Evolutionary conservation across 2,329 filamentous ascomycete genomes (phyloP).

Genomic region (Exophiala lecanii-corni): DNA sequence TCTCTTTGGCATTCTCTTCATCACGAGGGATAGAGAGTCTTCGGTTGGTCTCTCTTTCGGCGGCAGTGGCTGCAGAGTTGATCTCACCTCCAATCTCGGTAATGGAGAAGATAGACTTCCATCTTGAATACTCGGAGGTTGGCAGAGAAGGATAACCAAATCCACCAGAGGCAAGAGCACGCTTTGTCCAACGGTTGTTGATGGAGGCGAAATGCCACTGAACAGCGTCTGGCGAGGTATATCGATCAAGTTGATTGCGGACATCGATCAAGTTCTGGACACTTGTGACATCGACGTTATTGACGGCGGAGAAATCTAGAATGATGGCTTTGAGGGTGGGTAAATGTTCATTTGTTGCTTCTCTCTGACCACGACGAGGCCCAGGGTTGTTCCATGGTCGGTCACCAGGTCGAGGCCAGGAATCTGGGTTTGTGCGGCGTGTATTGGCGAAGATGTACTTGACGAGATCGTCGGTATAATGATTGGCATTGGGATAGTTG

Average conservation of each 20-base stretch:
- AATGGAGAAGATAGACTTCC: slow-evolving; percentile 94
- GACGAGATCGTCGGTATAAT: slow-evolving; percentile 76
- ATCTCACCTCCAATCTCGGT: slow-evolving; percentile 72
- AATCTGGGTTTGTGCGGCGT: slow-evolving; percentile 66
- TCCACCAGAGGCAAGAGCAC: slow-evolving; percentile 77
- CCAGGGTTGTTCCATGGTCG: slow-evolving; percentile 94
- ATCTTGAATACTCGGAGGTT: slow-evolving; percentile 57
- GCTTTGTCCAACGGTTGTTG: slow-evolving; percentile 91
- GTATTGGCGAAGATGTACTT: slow-evolving; percentile 66
- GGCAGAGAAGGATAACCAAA: slow-evolving; percentile 73
- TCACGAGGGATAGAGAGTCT: slow-evolving; percentile 20
- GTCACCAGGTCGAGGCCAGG: slow-evolving; percentile 65
- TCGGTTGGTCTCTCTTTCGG: slow-evolving; percentile 59
- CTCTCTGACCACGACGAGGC: slow-evolving; percentile 55
- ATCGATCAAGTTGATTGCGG: slow-evolving; percentile 85
- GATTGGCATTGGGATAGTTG: slow-evolving; percentile 91
- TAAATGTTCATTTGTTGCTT: slow-evolving; percentile 46
- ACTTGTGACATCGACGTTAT: slow-evolving; percentile 89
- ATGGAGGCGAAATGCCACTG: slow-evolving; percentile 97
- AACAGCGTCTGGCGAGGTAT: slow-evolving; percentile 72
- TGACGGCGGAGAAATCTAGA: slow-evolving; percentile 87
- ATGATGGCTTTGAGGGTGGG: slow-evolving; percentile 84
- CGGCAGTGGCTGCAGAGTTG: slow-evolving; percentile 61
- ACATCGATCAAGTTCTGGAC: slow-evolving; percentile 91
- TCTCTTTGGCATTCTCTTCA: slow-evolving; percentile 29